Base-by-base conservation (phyloP, 352 stramenopile genomes). In the Phytopythium litorale region DNA sequence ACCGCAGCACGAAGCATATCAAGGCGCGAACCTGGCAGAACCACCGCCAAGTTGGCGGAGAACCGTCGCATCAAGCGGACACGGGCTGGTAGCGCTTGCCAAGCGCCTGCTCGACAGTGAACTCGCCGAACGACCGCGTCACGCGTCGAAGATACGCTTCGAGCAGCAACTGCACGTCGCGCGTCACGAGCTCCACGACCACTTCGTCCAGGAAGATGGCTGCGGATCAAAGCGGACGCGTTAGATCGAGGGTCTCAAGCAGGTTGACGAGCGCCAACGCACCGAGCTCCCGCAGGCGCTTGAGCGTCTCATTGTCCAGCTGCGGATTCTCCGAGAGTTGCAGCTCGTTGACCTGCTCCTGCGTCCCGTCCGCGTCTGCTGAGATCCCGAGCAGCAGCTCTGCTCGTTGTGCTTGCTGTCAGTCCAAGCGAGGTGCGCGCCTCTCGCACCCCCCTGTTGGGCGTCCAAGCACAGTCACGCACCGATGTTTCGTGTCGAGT, bases 181-280 rank as follows among this genome's bases (percentile, higher is more conserved):
- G 79, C 78, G 91, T 88, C 8, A 91, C 76, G 28, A 94, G 65
- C 33, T 92, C 81, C 15, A 88, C 62, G n/a, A 94, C 78, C 23
- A 94, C 76, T 60, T 94, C 85, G 25, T 94, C 78, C 19, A 94
- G 66, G 52, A 92, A 92, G 18, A 88, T 71, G 8, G 79, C 82
- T 91, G n/a, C 12, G n/a, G 56, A 12, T n/a, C 21, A 23, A 7
- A 21, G 11, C 18, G 13, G 1, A 19, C 3, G 6, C 48, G 8
- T 54, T 37, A 16, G 43, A 40, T 32, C 30, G 48, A 56, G 16
- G 16, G 3, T 25, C 16, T 43, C 25, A 16, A 59, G 33, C n/a
- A 30, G 19, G 62, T 18, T 9, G 12, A 32, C 35, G 51, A 58
- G 15, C 28, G 7, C 48, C 16, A 53, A 37, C 58, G 9, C 69